Evolutionary conservation across 768 basidiomycete genomes (phyloP), one percentile per base, ranked within the genome.

Genomic region (Austroboletus eburneus): DNA sequence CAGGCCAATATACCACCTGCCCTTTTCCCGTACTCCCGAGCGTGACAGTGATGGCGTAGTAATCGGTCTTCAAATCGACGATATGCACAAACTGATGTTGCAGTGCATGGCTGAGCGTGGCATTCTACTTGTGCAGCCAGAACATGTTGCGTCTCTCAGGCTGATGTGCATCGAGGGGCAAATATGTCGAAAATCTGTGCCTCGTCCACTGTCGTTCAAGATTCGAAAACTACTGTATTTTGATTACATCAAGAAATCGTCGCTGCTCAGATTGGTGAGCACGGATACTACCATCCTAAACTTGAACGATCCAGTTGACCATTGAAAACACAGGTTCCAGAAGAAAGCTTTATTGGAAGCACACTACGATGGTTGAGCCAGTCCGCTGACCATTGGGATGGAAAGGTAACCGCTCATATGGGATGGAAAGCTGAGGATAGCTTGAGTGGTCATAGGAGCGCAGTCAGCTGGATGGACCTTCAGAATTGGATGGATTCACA

Each of bases 1-100:
- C 45, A 67, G 73, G 17, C 71, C 69, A 0, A 54, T 79, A 8
- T 77, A 72, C 43, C 72, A 68, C 43, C 34, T 77, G 1, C 76
- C 77, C 2, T 77, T 79, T 43, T 73, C 71, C 9, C 69, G 77
- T 9, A 57, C 66, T 8, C 46, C 68, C 10, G 47, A 56, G 30
- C 22, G 64, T 17, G 48, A 51, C 14, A 2, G 23, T 0, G 16
- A 40, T 2, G 20, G 3, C 14, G 0, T 0, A 4, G 5, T 22
- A 3, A 5, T 8, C 32, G 24, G 23, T 13, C 39, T 12, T 22
- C 45, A 58, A n/a, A n/a, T n/a, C n/a, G n/a, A n/a, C n/a, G n/a
- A n/a, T n/a, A n/a, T n/a, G n/a, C n/a, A n/a, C n/a, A n/a, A n/a
- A n/a, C n/a, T n/a, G n/a, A n/a, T n/a, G n/a, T n/a, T n/a, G n/a